Percentiles rank a stretch among this genome's conserved stretches.
phyloP scores from a whole-genome alignment of 208 protist genomes.

The Trypanosoma avium region DNA sequence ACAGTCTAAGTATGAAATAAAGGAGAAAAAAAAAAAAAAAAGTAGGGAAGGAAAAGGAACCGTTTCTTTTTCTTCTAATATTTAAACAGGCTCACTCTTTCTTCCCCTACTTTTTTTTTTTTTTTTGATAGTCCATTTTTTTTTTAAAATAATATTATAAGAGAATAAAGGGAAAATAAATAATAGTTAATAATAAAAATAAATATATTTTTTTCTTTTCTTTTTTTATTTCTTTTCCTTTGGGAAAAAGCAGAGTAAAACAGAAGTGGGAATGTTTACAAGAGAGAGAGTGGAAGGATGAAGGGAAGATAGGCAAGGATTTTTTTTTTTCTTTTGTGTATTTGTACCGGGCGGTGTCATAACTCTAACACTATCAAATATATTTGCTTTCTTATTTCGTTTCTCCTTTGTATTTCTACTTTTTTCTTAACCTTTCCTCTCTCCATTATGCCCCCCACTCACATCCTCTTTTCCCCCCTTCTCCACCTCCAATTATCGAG shows the following conservation, averaged over 20 bases:
- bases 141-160: not conserved
- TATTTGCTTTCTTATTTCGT: not conserved
- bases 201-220: too few species aligned
- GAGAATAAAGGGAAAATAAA: too few species aligned
- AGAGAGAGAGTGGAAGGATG: too few species aligned
- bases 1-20: too few species aligned
- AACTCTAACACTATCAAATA: too few species aligned
- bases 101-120: too few species aligned
- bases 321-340: not conserved
- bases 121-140: not conserved
- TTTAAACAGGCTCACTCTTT: not conserved
- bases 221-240: not conserved
- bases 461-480: not conserved
- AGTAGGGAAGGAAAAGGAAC: conserved; percentile 1
- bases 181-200: too few species aligned
- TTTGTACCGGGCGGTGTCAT: too few species aligned
- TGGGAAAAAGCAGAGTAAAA: not conserved
- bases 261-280: too few species aligned
- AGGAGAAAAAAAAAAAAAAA: conserved; percentile 1
- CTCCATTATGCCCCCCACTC: not conserved
- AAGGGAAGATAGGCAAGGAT: too few species aligned
- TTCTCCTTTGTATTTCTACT: not conserved
- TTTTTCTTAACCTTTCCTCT: not conserved
- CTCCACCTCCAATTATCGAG: not conserved
- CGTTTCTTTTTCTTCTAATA: not conserved